These are phyloP conservation scores for Prinsepia uniflora DNA, from an alignment of 306 rosid species.

Conservation along the genomic window DNA sequence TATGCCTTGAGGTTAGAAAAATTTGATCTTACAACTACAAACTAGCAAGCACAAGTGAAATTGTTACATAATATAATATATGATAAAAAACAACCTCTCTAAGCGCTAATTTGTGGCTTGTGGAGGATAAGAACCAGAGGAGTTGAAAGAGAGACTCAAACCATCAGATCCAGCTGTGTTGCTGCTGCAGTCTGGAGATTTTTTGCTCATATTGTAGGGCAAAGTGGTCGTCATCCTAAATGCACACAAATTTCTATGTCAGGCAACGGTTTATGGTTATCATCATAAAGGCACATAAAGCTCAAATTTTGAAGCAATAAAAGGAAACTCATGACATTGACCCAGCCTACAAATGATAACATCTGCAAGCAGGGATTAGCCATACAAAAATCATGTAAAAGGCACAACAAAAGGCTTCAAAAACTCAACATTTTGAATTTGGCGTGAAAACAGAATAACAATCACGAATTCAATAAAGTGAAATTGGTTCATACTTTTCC, in stretches of 20 bases:
- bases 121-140: constrained; percentile 40
- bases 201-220: constrained; percentile 53
- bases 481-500: too few species aligned
- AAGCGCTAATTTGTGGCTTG: constrained; percentile 36
- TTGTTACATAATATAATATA: neutral
- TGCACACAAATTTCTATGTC: constrained; percentile 18
- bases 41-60: neutral
- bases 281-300: neutral
- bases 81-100: neutral
- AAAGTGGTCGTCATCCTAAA: constrained; percentile 48
- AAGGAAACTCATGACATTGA: too few species aligned
- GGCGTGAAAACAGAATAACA: too few species aligned
- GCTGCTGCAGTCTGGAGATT: constrained; percentile 44
- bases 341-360: too few species aligned
- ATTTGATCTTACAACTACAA: constrained; percentile 41
- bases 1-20: constrained; percentile 33
- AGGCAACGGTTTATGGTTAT: neutral
- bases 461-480: too few species aligned
- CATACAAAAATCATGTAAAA: too few species aligned
- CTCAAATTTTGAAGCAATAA: neutral
- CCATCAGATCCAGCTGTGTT: constrained; percentile 41
- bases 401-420: too few species aligned
- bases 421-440: too few species aligned
- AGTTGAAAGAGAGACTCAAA: constrained; percentile 37
- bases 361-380: too few species aligned